A percentile compares a stretch with the other conserved stretches of the same genome.
These are phyloP conservation scores for Coniferiporia sulphurascens DNA, from an alignment of 1,284 basidiomycete genomes.

Conservation along the genomic window DNA sequence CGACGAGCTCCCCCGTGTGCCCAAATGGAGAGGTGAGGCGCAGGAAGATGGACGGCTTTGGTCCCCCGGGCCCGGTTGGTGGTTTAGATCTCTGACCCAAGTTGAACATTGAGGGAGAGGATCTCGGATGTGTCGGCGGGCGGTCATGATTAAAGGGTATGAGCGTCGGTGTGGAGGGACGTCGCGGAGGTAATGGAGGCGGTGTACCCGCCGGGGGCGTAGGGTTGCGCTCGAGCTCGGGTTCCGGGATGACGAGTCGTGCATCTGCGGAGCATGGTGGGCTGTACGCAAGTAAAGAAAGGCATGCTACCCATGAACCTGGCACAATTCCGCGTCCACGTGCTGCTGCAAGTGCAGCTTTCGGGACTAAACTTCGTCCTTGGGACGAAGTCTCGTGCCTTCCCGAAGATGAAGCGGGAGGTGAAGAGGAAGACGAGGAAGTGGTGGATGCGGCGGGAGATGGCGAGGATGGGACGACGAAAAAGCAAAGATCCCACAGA, in stretches of 20 bases:
- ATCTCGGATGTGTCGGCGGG: neutral
- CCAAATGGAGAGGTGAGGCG: constrained; percentile 34
- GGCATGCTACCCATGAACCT: constrained; percentile 52
- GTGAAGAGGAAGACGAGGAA: neutral
- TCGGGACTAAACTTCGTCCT: neutral
- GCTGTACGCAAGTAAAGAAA: constrained; percentile 53
- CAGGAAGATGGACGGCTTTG: constrained; percentile 30
- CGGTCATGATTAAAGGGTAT: neutral
- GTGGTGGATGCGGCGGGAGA: neutral
- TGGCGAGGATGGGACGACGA: constrained; percentile 30
- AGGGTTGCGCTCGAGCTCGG: constrained; percentile 18
- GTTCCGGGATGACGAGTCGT: constrained; percentile 41
- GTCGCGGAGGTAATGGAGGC: neutral
- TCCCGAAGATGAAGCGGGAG: neutral
- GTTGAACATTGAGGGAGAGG: neutral
- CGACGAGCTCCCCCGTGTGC: constrained; percentile 24
- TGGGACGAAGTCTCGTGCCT: no score
- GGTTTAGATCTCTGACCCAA: neutral
- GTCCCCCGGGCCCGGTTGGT: neutral
- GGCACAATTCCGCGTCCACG: constrained; percentile 22
- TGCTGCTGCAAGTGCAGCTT: constrained; percentile 1
- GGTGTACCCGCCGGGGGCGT: neutral
- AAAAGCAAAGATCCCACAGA: constrained; percentile 57
- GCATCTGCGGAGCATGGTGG: constrained; percentile 58
- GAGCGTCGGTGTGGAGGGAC: neutral